Percentiles rank a stretch among this genome's conserved stretches.
Evolutionary conservation across 116 monocot genomes (phyloP).

Genomic region (Thalassia testudinum): DNA sequence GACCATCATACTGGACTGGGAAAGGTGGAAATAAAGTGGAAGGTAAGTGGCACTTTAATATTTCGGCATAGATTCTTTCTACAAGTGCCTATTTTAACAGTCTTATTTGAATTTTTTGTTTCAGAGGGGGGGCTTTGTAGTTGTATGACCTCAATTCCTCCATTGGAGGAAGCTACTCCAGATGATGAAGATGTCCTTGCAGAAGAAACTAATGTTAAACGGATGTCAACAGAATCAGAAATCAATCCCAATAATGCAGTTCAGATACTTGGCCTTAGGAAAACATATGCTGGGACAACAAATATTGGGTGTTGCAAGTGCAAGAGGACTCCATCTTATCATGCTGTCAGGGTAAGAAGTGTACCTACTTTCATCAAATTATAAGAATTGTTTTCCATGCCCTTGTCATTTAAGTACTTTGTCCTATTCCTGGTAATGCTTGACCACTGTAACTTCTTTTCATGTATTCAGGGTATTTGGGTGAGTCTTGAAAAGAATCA

Average conservation of each 20-base stretch:
- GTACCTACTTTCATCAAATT: not conserved
- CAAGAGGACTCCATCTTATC: slow-evolving; percentile 41
- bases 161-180: slow-evolving; percentile 39
- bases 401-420: not conserved
- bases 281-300: slow-evolving; percentile 65
- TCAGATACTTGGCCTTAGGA: slow-evolving; percentile 58
- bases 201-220: slow-evolving; percentile 56
- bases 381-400: not conserved
- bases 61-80: not conserved
- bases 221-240: slow-evolving; percentile 18
- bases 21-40: slow-evolving; percentile 60
- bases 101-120: not conserved
- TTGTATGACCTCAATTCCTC: slow-evolving; percentile 43
- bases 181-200: slow-evolving; percentile 86
- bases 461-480: slow-evolving; percentile 27
- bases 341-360: slow-evolving; percentile 61
- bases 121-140: slow-evolving; percentile 65
- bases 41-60: slow-evolving; percentile 19
- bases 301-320: slow-evolving; percentile 48
- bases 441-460: not conserved
- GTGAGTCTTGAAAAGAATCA: slow-evolving; percentile 70
- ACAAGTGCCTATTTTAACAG: not conserved
- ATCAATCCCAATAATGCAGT: slow-evolving; percentile 39
- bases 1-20: slow-evolving; percentile 77
- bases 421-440: not conserved